Conservation (phyloP, 495 filamentous ascomycete genomes). For the Hypoxylon fragiforme region DNA sequence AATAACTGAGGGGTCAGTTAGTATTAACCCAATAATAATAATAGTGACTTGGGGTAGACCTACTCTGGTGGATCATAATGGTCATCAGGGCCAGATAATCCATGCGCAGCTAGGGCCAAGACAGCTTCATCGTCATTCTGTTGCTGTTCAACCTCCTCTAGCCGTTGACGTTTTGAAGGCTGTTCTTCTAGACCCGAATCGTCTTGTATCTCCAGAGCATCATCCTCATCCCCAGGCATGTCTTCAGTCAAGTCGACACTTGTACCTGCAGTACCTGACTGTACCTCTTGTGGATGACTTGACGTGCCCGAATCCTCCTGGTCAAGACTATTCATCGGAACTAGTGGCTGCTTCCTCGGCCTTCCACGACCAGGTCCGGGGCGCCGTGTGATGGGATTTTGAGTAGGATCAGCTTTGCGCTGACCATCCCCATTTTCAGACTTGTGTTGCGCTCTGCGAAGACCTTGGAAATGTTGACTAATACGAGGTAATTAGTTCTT, state of each 20-base stretch:
- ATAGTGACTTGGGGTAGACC: too few relatives aligned
- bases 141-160: slow-evolving; percentile 35
- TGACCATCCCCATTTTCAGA: slow-evolving; percentile 40
- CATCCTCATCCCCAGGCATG: slow-evolving; percentile 17
- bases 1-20: slow-evolving; percentile 32
- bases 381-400: slow-evolving; percentile 54
- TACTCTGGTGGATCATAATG: slow-evolving; percentile 43
- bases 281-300: slow-evolving; percentile 9
- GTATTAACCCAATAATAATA: slow-evolving; percentile 3
- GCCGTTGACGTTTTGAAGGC: slow-evolving; percentile 43
- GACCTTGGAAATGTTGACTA: slow-evolving; percentile 57
- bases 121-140: slow-evolving; percentile 46
- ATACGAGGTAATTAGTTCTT: slow-evolving; percentile 19
- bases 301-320: slow-evolving; percentile 6
- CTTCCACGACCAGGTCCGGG: slow-evolving; percentile 54
- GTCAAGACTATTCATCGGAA: slow-evolving; percentile 6
- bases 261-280: slow-evolving; percentile 14
- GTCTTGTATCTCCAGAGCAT: slow-evolving; percentile 26
- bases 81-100: slow-evolving; percentile 37
- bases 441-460: slow-evolving; percentile 52
- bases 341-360: slow-evolving; percentile 43
- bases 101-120: slow-evolving; percentile 45
- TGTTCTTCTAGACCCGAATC: slow-evolving; percentile 34
- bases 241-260: slow-evolving; percentile 14
- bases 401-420: slow-evolving; percentile 45